These are phyloP conservation scores for Wickerhamiella australiensis DNA, from an alignment of 805 yeast genomes.

Conservation along the genomic window DNA sequence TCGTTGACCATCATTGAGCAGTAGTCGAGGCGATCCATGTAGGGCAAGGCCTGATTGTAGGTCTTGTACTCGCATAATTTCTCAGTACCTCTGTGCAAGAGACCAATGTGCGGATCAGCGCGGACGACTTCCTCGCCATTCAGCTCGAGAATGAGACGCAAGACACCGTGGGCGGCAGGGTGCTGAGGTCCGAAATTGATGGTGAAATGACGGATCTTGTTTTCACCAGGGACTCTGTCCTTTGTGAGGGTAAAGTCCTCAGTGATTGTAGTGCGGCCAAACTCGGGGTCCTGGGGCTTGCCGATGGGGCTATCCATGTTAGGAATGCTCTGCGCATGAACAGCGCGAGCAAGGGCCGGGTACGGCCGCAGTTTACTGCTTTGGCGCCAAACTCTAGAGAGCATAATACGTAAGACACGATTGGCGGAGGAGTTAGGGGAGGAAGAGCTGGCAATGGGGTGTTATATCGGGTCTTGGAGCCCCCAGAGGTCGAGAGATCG, in stretches of 20 bases:
- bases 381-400: slow-evolving; percentile 11
- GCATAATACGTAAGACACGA: slow-evolving; percentile 12
- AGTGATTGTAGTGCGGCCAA: slow-evolving; percentile 24
- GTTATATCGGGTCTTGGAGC: neutral
- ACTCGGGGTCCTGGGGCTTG: slow-evolving; percentile 25
- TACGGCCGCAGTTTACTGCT: slow-evolving; percentile 4
- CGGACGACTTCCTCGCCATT: slow-evolving; percentile 83
- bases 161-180: slow-evolving; percentile 91
- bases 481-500: no score
- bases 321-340: slow-evolving; percentile 18
- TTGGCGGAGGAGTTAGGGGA: slow-evolving; percentile 1
- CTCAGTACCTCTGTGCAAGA: slow-evolving; percentile 81
- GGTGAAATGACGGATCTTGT: slow-evolving; percentile 71
- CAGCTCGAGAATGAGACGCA: slow-evolving; percentile 71
- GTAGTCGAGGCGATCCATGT: slow-evolving; percentile 78
- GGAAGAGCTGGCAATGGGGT: neutral
- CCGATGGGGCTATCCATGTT: slow-evolving; percentile 25
- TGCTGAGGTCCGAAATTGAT: slow-evolving; percentile 89
- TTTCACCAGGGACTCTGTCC: slow-evolving; percentile 22
- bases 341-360: neutral
- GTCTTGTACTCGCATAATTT: slow-evolving; percentile 79
- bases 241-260: slow-evolving; percentile 24
- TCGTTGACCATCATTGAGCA: slow-evolving; percentile 85
- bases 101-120: slow-evolving; percentile 80
- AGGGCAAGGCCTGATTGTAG: slow-evolving; percentile 77